Conservation (phyloP, 2,329 filamentous ascomycete species). For the Fusarium pilosicola region DNA sequence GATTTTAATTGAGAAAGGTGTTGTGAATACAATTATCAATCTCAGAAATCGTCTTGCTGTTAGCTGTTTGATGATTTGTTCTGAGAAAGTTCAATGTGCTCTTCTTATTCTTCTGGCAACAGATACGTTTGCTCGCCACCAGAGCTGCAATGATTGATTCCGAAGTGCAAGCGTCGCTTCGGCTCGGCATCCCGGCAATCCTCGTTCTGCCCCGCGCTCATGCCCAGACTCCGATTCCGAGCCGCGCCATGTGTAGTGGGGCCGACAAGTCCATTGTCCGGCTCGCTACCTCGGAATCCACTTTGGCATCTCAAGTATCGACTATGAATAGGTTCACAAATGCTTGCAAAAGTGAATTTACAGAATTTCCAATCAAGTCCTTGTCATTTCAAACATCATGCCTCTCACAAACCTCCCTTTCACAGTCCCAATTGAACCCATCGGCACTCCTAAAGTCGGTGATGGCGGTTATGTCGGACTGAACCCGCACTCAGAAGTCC, state of each 20-base stretch:
- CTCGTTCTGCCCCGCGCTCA: not conserved
- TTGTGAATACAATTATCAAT: rapidly evolving
- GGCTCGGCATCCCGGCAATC: constrained; percentile 1
- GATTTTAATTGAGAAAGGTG: rapidly evolving
- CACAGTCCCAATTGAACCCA: constrained; percentile 1
- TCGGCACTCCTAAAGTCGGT: not conserved
- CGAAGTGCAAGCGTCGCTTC: not conserved
- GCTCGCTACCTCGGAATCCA: constrained; percentile 7
- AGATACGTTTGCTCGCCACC: rapidly evolving
- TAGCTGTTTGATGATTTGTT: not conserved
- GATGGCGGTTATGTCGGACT: constrained; percentile 2
- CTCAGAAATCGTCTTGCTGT: not conserved
- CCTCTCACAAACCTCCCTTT: constrained; percentile 5
- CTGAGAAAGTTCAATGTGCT: not conserved
- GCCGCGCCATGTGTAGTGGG: not conserved
- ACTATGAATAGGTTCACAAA: not conserved
- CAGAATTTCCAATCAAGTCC: not conserved
- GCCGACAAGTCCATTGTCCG: constrained; percentile 4
- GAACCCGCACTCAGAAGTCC: constrained; percentile 5
- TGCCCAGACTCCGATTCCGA: not conserved
- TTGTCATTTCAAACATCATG: not conserved
- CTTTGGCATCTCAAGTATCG: rapidly evolving
- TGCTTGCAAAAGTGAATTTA: rapidly evolving
- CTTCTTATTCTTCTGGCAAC: not conserved
- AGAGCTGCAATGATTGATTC: not conserved